phyloP scores from a whole-genome alignment of 169 alveolate species.

The Eimeria necatrix region DNA sequence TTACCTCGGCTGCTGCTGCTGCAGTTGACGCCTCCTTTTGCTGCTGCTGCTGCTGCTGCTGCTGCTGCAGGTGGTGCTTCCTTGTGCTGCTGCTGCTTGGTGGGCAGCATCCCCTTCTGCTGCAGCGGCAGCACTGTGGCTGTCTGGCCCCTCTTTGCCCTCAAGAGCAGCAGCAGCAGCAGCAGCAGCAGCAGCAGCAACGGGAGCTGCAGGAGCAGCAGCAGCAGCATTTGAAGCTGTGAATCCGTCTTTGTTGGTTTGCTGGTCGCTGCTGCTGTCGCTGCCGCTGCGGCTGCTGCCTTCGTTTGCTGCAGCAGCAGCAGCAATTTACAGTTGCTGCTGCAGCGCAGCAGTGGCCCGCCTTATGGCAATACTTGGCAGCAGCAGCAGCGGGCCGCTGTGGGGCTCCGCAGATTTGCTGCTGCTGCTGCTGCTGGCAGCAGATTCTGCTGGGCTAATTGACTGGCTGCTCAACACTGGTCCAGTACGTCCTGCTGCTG shows the following conservation, averaged over 20 bases:
- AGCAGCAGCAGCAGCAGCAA: too few species aligned
- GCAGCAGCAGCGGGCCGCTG: not conserved
- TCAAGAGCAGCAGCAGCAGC: not conserved
- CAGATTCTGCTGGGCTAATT: not conserved
- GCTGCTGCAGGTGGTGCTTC: too few species aligned
- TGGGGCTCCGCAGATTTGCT: not conserved
- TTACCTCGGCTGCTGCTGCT: too few species aligned
- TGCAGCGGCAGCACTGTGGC: too few species aligned
- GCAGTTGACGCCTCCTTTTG: too few species aligned
- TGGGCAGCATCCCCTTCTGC: too few species aligned
- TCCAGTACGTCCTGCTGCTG: not conserved
- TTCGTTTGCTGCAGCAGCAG: not conserved
- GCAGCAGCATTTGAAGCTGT: not conserved
- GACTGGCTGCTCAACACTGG: not conserved
- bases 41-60: too few species aligned
- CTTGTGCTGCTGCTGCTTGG: too few species aligned
- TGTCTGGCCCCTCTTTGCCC: too few species aligned
- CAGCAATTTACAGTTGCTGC: not conserved
- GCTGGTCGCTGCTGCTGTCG: not conserved
- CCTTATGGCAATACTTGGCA: not conserved
- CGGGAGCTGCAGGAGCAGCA: too few species aligned
- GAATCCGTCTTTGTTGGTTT: not conserved
- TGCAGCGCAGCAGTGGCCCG: not conserved
- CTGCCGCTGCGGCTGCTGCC: not conserved
- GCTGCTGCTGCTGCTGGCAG: not conserved